Conservation (phyloP, 345 rosid species). For the Lepidium africanum region DNA sequence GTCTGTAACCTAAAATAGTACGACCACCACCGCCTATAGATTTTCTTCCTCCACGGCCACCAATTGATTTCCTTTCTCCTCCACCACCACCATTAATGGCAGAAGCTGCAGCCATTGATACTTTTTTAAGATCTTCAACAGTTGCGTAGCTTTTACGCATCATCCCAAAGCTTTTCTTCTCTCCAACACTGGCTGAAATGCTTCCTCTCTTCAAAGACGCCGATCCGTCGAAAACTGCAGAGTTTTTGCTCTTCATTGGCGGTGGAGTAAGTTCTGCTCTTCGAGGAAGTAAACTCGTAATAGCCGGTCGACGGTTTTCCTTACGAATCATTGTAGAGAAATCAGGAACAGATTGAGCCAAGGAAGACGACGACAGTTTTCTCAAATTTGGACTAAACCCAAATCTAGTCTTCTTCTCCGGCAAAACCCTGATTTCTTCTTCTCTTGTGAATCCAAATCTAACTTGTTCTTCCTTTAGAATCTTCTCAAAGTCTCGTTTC, state of each 20-base stretch:
- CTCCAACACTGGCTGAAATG: slow-evolving; percentile 55
- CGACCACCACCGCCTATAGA: slow-evolving; percentile 16
- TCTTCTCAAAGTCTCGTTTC: slow-evolving; percentile 35
- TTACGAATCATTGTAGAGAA: slow-evolving; percentile 61
- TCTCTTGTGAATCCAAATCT: slow-evolving; percentile 41
- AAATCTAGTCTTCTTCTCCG: slow-evolving; percentile 43
- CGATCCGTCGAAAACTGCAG: slow-evolving; percentile 29
- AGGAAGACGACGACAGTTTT: slow-evolving; percentile 31
- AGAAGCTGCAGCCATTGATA: slow-evolving; percentile 43
- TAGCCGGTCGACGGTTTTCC: slow-evolving; percentile 61
- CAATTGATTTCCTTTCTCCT: slow-evolving; percentile 9
- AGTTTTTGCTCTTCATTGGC: slow-evolving; percentile 27
- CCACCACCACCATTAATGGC: slow-evolving; percentile 46
- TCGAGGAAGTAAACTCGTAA: slow-evolving; percentile 9
- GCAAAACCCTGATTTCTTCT: slow-evolving; percentile 37
- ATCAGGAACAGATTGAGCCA: slow-evolving; percentile 81
- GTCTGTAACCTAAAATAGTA: slow-evolving; percentile 44
- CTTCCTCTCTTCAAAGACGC: slow-evolving; percentile 39
- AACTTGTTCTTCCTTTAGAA: slow-evolving; percentile 31
- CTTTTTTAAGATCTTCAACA: slow-evolving; percentile 56
- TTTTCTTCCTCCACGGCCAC: not conserved
- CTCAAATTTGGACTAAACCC: slow-evolving; percentile 21
- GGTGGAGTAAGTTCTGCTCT: slow-evolving; percentile 47
- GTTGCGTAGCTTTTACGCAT: slow-evolving; percentile 54
- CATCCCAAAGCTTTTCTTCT: slow-evolving; percentile 48